Percentiles rank a stretch among this genome's conserved stretches.
Conservation (phyloP, 164 flowering plant species). For the Amborella trichopoda region DNA sequence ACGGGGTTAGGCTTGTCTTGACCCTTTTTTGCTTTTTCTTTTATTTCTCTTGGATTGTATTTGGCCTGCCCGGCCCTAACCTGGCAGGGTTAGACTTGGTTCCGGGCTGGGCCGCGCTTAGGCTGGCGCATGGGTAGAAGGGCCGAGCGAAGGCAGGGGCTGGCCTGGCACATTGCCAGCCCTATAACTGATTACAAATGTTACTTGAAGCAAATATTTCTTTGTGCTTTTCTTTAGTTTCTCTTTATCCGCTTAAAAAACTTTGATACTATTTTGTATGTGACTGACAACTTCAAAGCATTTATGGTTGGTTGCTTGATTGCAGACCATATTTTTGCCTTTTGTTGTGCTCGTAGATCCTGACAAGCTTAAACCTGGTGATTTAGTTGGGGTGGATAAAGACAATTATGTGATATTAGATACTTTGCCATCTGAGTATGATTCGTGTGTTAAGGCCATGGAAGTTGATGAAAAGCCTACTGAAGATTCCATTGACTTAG, state of each 20-base stretch:
- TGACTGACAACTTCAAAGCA: no score
- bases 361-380: slow-evolving; percentile 71
- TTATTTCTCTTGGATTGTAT: no score
- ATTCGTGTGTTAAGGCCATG: slow-evolving; percentile 84
- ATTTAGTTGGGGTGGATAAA: slow-evolving; percentile 75
- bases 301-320: slow-evolving; percentile 2
- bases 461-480: slow-evolving; percentile 91
- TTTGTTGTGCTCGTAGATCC: slow-evolving; percentile 85
- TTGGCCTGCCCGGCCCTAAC: no score
- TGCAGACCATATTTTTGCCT: slow-evolving; percentile 75
- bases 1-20: no score
- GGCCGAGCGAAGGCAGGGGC: no score
- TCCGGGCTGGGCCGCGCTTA: no score
- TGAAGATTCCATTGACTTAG: slow-evolving; percentile 79
- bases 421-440: slow-evolving; percentile 83
- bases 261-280: no score
- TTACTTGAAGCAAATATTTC: not conserved
- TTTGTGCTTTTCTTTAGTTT: not conserved
- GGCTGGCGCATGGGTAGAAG: no score
- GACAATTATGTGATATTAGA: slow-evolving; percentile 75
- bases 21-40: no score
- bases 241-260: no score
- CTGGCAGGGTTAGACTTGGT: no score
- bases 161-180: not conserved
- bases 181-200: not conserved